Evolutionary conservation across 768 basidiomycete genomes (phyloP), one percentile per base, ranked within the genome.

Genomic region (Boletus edulis): DNA sequence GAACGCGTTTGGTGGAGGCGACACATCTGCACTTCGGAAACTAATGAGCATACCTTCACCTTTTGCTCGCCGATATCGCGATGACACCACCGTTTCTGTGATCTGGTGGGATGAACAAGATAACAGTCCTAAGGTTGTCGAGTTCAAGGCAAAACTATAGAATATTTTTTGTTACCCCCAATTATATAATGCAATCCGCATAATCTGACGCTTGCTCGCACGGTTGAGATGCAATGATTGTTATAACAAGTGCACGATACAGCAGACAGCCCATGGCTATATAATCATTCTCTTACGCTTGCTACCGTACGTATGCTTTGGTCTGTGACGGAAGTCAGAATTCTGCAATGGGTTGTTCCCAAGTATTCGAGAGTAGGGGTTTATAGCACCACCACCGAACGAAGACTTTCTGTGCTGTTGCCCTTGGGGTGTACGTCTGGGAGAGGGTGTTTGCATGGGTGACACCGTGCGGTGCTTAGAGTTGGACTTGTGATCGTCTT

Each of bases 1-100:
- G 57, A 96, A 96, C 65, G 91, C 93, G n/a, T 84, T 94, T 55
- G 91, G 91, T n/a, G 92, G 94, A 31, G 89, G 82, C 3, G 81
- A 94, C 64, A 76, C 80, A 51, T 65, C 54, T 45, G 70, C 72
- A 47, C 76, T 95, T 55, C 78, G 84, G 47, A 78, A 74, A 66
- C 57, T 83, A 52, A 72, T 94, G 64, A 93, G 91, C 69, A 93
- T 95, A 43, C 90, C 92, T n/a, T 77, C 89, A 6, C 90, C 91
- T 15, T 72, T 82, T 59, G 85, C 91, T 27, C 77, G 93, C 62
- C 77, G 87, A 51, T 89, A 84, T 67, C 78, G 93, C 42, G 93
- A 95, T 64, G 93, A 95, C 68, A 79, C 87, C 32, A 92, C 89
- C 1, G 91, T 91, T 20, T 90, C 88, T 14, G 90, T 91, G 34